A percentile compares a stretch with the other conserved stretches of the same genome.
These are phyloP conservation scores for Trebouxia sp. DNA, from an alignment of 139 green algal genomes.

Conservation along the genomic window DNA sequence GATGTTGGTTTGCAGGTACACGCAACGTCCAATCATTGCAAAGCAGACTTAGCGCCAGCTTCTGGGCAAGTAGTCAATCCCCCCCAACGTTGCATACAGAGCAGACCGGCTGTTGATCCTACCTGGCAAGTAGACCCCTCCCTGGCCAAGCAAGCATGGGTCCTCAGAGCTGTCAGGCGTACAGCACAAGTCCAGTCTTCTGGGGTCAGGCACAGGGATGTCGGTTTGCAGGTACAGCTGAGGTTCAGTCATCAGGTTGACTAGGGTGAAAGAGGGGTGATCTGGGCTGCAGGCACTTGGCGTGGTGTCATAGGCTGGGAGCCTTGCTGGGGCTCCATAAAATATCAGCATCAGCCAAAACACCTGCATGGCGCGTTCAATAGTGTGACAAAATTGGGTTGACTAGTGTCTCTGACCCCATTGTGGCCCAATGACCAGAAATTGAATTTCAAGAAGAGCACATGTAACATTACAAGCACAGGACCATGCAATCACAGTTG, in stretches of 20 bases:
- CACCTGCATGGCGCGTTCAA: slow-evolving; percentile 63
- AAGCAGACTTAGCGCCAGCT: not conserved
- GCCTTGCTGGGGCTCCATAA: slow-evolving; percentile 66
- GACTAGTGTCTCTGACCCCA: too few species aligned
- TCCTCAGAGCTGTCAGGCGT: not conserved
- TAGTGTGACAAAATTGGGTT: not conserved
- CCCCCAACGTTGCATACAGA: too few species aligned
- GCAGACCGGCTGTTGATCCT: not conserved
- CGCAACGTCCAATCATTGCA: too few species aligned
- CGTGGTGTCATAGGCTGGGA: slow-evolving; percentile 11
- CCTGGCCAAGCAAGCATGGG: not conserved
- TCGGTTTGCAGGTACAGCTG: not conserved
- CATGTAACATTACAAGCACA: too few species aligned
- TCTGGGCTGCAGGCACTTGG: slow-evolving; percentile 6
- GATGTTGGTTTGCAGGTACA: too few species aligned
- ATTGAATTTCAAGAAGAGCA: too few species aligned
- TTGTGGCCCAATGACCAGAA: too few species aligned
- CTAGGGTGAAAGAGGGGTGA: not conserved
- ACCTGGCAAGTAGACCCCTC: not conserved
- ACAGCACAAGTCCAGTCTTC: not conserved
- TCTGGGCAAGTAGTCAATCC: not conserved
- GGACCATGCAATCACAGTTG: too few species aligned
- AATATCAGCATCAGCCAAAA: slow-evolving; percentile 88
- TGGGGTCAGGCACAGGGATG: not conserved
- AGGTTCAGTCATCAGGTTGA: not conserved